phyloP scores from a whole-genome alignment of 495 filamentous ascomycete genomes.

The Xylaria palmicola region DNA sequence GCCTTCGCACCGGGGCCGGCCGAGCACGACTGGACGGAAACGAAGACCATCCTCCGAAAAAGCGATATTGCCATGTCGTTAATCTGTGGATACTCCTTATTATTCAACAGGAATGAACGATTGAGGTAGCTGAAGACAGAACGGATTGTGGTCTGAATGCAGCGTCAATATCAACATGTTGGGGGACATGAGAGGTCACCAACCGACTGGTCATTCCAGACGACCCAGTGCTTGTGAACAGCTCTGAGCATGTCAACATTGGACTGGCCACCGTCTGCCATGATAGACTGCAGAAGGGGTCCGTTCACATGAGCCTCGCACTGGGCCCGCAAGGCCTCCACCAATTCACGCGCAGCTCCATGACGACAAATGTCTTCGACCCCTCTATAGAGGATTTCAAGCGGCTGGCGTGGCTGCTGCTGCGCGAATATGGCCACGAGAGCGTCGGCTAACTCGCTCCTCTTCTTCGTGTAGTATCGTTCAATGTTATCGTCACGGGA shows the following conservation, averaged over 20 bases:
- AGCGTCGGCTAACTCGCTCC: conserved; percentile 68
- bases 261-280: conserved; percentile 51
- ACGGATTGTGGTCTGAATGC: conserved; percentile 59
- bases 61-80: conserved; percentile 55
- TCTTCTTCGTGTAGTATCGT: conserved; percentile 70
- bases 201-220: conserved; percentile 78
- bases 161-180: background rate
- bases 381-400: conserved; percentile 86
- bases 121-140: conserved; percentile 93
- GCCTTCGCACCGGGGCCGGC: conserved; percentile 58
- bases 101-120: conserved; percentile 77
- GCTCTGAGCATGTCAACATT: conserved; percentile 62
- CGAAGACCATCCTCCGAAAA: conserved; percentile 61
- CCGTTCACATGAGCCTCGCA: conserved; percentile 49
- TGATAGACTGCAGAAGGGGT: conserved; percentile 53
- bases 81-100: conserved; percentile 49
- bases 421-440: conserved; percentile 69
- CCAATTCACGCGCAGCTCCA: conserved; percentile 64
- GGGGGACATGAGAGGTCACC: conserved; percentile 5
- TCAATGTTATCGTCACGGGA: conserved; percentile 38
- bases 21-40: conserved; percentile 20
- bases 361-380: conserved; percentile 87
- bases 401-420: conserved; percentile 59
- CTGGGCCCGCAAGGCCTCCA: conserved; percentile 57
- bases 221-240: conserved; percentile 69